Conservation (phyloP, 2,329 filamentous ascomycete genomes). For the Pyrenophora tritici-repentis region DNA sequence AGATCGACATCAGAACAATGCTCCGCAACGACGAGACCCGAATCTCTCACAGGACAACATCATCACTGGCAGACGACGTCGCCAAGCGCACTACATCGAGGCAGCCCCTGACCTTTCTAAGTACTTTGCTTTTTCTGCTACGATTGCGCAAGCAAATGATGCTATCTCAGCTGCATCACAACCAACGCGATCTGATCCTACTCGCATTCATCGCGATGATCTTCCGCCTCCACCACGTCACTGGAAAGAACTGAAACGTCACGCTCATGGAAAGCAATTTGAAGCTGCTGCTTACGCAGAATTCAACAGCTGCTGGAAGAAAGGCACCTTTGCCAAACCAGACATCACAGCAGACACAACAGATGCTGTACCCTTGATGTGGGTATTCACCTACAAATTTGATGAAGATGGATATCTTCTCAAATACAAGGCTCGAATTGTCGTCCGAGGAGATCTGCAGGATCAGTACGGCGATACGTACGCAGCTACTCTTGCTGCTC, state of each 20-base stretch:
- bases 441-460: too few species aligned
- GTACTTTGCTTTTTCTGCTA: slow-evolving; percentile 8
- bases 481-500: too few species aligned
- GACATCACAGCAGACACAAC: background rate
- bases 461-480: too few species aligned
- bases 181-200: slow-evolving; percentile 1
- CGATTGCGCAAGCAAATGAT: background rate
- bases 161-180: slow-evolving; percentile 1
- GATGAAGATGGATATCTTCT: too few species aligned
- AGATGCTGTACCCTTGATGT: too few species aligned
- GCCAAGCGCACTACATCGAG: too few species aligned
- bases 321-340: background rate
- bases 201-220: slow-evolving; percentile 1
- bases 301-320: slow-evolving; percentile 2
- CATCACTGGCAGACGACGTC: background rate
- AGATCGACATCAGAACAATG: background rate
- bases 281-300: background rate
- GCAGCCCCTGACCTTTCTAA: background rate
- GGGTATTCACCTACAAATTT: too few species aligned
- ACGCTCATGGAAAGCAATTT: background rate
- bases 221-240: slow-evolving; percentile 2
- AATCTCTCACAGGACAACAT: slow-evolving; percentile 4
- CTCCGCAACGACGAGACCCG: background rate
- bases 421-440: too few species aligned
- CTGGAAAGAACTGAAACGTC: slow-evolving; percentile 1